Evolutionary conservation across 495 filamentous ascomycete genomes (phyloP).

Genomic region (Penicillium simplicissimum): DNA sequence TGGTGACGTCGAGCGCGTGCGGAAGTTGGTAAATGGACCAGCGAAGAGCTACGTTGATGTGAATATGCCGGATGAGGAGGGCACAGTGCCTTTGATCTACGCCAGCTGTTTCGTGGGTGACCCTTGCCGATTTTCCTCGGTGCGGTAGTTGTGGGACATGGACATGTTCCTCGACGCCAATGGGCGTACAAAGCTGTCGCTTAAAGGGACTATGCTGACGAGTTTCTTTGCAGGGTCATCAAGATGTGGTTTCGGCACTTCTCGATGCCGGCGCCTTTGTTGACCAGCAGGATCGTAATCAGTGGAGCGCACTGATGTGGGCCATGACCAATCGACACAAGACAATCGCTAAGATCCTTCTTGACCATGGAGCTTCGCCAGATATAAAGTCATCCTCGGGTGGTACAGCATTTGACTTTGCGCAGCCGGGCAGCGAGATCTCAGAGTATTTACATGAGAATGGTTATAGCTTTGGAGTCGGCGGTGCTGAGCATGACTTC

Average conservation of each 20-base stretch:
- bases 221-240: constrained; percentile 68
- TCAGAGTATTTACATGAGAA: constrained; percentile 91
- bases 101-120: constrained; percentile 93
- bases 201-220: constrained; percentile 11
- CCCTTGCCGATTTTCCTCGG: not conserved
- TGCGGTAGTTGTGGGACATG: not conserved
- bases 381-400: constrained; percentile 93
- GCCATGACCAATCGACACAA: constrained; percentile 99
- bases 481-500: constrained; percentile 90
- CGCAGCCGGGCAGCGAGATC: constrained; percentile 91
- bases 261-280: constrained; percentile 87
- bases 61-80: constrained; percentile 90
- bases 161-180: not conserved
- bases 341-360: constrained; percentile 83
- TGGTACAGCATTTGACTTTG: constrained; percentile 95
- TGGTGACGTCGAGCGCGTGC: constrained; percentile 81
- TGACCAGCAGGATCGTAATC: constrained; percentile 90
- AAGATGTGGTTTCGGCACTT: constrained; percentile 81
- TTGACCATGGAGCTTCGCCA: constrained; percentile 93
- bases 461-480: constrained; percentile 85
- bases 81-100: constrained; percentile 93
- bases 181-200: not conserved
- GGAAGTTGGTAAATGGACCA: constrained; percentile 71
- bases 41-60: constrained; percentile 80
- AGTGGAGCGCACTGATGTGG: constrained; percentile 99